phyloP scores from a whole-genome alignment of 1,284 basidiomycete species.

The Heterobasidion occidentale region DNA sequence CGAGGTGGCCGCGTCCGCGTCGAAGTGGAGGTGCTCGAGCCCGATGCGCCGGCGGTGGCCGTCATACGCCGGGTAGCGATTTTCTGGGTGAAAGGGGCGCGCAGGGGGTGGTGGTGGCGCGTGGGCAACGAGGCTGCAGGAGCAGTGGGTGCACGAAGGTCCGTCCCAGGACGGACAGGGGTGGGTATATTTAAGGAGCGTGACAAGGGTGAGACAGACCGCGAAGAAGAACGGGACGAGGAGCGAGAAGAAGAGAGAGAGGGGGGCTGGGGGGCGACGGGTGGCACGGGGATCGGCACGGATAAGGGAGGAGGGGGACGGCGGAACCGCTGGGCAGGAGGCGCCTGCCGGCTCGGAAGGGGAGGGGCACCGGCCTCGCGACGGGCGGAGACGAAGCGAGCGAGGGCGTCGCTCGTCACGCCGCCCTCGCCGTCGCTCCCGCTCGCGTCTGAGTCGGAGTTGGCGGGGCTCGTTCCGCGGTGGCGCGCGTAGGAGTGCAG shows the following conservation, averaged over 20 bases:
- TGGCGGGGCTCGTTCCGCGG: too few species aligned
- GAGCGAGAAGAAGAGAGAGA: background rate
- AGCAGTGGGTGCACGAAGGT: background rate
- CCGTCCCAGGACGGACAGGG: conserved; percentile 1
- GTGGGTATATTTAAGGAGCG: too few species aligned
- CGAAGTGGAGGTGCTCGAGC: conserved; percentile 19
- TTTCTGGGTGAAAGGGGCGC: conserved; percentile 11
- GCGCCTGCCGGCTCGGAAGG: background rate
- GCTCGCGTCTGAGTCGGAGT: too few species aligned
- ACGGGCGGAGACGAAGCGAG: too few species aligned
- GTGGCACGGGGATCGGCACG: background rate
- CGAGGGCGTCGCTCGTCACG: too few species aligned
- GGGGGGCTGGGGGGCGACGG: conserved; percentile 6
- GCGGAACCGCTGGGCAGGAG: background rate
- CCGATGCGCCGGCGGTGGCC: conserved; percentile 18
- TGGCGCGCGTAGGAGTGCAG: too few species aligned
- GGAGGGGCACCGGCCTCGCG: too few species aligned
- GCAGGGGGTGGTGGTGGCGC: background rate
- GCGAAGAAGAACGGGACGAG: too few species aligned
- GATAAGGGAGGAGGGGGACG: background rate
- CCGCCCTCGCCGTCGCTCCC: too few species aligned
- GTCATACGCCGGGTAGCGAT: conserved; percentile 23
- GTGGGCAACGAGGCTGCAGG: conserved; percentile 3
- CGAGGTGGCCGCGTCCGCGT: conserved; percentile 10
- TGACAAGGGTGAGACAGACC: too few species aligned